Base-by-base conservation (phyloP, 805 yeast genomes). In the Jamesozyma hellenica region DNA sequence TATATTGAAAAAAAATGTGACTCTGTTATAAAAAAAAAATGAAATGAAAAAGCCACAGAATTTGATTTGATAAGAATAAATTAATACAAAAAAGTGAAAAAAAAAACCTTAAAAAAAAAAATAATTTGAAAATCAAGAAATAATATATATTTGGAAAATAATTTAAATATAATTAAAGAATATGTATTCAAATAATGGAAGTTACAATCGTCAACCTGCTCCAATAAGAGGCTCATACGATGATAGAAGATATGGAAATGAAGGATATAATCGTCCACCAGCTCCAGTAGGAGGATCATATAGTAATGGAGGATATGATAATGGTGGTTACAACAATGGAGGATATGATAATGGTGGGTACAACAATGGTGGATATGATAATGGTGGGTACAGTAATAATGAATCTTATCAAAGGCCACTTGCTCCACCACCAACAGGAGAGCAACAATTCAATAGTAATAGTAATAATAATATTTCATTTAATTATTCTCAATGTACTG, bases 401-500 rank as follows among this genome's bases (percentile, higher is more conserved):
- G 19, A 53, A 15, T 49, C 55, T 31, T 47, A 45, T 33, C 23
- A 25, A 7, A 40, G 47, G 13, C 48, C 52, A 9, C 18, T 34
- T 12, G 45, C 39, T 14, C 46, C 47, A 9, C 49, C 49, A 4
- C 48, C 50, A 11, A 29, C 23, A 13, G 15, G 12, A 15, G 34
- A 43, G 19, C 46, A 43, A 34, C 23, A 29, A 2, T 46, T 41
- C 28, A 37, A 39, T 33, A 35, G 32, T 10, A 25, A 37, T 18
- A 31, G 34, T 18, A n/a, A 32, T 23, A 29, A 46, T 10, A 41
- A 45, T 32, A 43, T 48, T 39, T 27, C 40, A 33, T 35, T 29
- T 16, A 32, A 34, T 23, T 78, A 78, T 58, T 79, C 90, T 10
- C 71, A 75, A 50, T 80, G 88, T 65, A 63, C 73, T 4, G 94